These are phyloP conservation scores for Sphagnurus paluster DNA, from an alignment of 1,284 basidiomycete species.

Conservation along the genomic window DNA sequence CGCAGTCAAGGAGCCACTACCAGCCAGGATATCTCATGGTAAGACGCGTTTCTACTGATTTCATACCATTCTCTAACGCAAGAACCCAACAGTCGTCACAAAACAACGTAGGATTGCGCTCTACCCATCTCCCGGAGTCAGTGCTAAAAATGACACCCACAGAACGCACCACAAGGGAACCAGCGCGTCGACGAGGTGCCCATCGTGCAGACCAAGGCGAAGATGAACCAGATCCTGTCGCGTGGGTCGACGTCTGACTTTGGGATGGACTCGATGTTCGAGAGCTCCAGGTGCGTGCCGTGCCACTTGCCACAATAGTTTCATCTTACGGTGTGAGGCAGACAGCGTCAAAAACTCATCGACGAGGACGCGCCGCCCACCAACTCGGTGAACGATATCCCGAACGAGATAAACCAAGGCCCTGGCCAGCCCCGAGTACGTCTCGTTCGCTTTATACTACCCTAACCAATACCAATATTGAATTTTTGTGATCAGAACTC, in stretches of 20 bases:
- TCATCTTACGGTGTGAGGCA: slow-evolving; percentile 15
- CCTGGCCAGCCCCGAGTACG: slow-evolving; percentile 45
- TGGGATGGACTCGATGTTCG: slow-evolving; percentile 80
- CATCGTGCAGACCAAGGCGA: slow-evolving; percentile 73
- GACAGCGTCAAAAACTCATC: slow-evolving; percentile 58
- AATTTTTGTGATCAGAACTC: slow-evolving; percentile 28
- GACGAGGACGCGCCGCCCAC: slow-evolving; percentile 77
- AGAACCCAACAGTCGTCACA: slow-evolving; percentile 51
- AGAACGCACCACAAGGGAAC: slow-evolving; percentile 57
- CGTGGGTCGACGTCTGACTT: slow-evolving; percentile 64
- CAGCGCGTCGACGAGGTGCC: slow-evolving; percentile 68
- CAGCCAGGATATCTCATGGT: slow-evolving; percentile 78
- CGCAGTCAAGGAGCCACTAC: slow-evolving; percentile 70
- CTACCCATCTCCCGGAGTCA: not conserved
- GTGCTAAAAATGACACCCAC: not conserved
- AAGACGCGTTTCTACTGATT: slow-evolving; percentile 17
- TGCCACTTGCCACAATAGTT: not conserved
- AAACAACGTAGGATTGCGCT: slow-evolving; percentile 42
- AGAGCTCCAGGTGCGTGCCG: slow-evolving; percentile 55
- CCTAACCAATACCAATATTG: not conserved
- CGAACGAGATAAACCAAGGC: slow-evolving; percentile 53
- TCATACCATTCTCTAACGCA: slow-evolving; percentile 1
- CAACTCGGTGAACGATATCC: slow-evolving; percentile 68
- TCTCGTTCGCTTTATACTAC: slow-evolving; percentile 8
- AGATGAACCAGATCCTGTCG: slow-evolving; percentile 67